A percentile compares a stretch with the other conserved stretches of the same genome.
Conservation (phyloP, 2,329 filamentous ascomycete genomes). For the Passalora sequoiae region DNA sequence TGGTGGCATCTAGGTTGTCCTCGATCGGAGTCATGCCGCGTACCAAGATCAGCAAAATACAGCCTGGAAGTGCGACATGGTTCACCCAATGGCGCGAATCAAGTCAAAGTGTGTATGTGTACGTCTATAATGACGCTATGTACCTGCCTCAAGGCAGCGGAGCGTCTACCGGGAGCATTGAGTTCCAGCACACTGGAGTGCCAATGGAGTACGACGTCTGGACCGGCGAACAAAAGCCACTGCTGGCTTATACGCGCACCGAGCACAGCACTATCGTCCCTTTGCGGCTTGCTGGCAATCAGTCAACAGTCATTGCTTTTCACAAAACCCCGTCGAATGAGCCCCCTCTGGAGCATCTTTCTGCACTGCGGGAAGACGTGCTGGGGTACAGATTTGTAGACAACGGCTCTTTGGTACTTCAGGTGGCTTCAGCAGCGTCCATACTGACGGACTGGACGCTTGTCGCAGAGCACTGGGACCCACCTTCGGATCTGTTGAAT, state of each 20-base stretch:
- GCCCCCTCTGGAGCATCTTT: too few relatives aligned
- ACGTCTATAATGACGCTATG: slow-evolving; percentile 39
- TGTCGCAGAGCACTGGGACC: slow-evolving; percentile 9
- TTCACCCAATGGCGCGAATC: slow-evolving; percentile 37
- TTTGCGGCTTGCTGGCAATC: slow-evolving; percentile 37
- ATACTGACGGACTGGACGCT: slow-evolving; percentile 7
- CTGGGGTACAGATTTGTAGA: too few relatives aligned
- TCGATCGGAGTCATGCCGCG: slow-evolving; percentile 33
- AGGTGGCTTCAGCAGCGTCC: too few relatives aligned
- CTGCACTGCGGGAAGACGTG: too few relatives aligned
- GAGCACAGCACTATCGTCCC: slow-evolving; percentile 31
- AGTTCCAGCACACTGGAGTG: slow-evolving; percentile 28
- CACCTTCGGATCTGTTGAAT: slow-evolving; percentile 5
- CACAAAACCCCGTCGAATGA: slow-evolving; percentile 4
- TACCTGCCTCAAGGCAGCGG: slow-evolving; percentile 13
- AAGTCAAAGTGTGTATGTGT: slow-evolving; percentile 25
- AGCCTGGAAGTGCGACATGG: slow-evolving; percentile 27
- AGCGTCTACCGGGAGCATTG: slow-evolving; percentile 22
- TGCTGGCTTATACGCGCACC: slow-evolving; percentile 31
- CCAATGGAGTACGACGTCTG: slow-evolving; percentile 42
- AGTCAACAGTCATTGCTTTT: slow-evolving; percentile 40
- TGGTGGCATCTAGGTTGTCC: too few relatives aligned
- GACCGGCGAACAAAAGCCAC: slow-evolving; percentile 36
- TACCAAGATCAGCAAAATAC: neutral
- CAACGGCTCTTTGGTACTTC: too few relatives aligned